phyloP scores from a whole-genome alignment of 768 basidiomycete genomes.

The Russula vinacea region DNA sequence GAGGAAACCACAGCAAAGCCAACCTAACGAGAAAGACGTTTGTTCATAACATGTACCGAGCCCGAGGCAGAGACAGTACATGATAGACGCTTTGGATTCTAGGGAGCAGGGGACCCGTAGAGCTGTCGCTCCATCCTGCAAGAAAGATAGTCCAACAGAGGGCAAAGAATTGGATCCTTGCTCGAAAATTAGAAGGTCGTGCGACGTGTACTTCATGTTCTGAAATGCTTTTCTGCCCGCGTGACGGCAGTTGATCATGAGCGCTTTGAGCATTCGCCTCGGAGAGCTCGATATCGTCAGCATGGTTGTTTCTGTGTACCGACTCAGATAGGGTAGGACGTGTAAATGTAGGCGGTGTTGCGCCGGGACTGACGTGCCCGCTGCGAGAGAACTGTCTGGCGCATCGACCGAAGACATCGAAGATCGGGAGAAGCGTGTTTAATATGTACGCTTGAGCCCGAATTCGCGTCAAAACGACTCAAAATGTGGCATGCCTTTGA shows the following conservation, averaged over 20 bases:
- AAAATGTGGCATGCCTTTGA: too few species aligned
- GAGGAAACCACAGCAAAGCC: slow-evolving; percentile 55
- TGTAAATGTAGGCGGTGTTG: background rate
- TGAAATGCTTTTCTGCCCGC: background rate
- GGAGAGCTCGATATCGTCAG: slow-evolving; percentile 1
- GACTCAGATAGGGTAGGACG: background rate
- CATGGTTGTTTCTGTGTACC: background rate
- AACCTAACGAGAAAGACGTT: slow-evolving; percentile 37
- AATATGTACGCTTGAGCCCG: too few species aligned
- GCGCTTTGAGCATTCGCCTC: background rate
- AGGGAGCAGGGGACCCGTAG: slow-evolving; percentile 70
- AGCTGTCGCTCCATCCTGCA: slow-evolving; percentile 76
- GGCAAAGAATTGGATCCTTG: slow-evolving; percentile 48
- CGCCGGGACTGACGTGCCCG: background rate
- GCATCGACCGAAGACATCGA: background rate
- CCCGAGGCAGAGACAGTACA: slow-evolving; percentile 32
- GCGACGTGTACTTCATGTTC: background rate
- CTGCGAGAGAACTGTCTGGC: background rate
- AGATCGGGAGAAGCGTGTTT: too few species aligned
- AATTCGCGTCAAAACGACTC: too few species aligned
- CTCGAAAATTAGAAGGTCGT: slow-evolving; percentile 1
- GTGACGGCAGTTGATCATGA: background rate
- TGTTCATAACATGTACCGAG: background rate
- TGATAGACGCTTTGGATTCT: slow-evolving; percentile 59
- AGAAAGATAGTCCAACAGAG: slow-evolving; percentile 58